These are phyloP conservation scores for Mycena albidolilacea DNA, from an alignment of 768 basidiomycete species.

Conservation along the genomic window DNA sequence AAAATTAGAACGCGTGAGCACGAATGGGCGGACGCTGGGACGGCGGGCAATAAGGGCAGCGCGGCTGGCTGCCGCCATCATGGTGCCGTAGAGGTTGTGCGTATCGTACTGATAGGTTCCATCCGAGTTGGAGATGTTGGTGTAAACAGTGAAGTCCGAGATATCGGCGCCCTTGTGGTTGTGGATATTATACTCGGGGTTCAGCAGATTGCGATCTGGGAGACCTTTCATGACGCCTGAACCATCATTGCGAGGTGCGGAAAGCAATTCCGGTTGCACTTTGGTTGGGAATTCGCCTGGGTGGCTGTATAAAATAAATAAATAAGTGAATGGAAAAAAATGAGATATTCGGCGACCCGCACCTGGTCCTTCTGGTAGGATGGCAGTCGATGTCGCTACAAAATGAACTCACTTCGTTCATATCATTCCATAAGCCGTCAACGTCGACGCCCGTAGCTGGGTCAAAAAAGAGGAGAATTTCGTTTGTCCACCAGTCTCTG, in stretches of 20 bases:
- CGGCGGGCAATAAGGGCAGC: background rate
- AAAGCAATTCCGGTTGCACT: background rate
- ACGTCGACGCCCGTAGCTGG: background rate
- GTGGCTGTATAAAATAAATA: background rate
- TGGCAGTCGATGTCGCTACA: background rate
- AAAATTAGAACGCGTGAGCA: conserved; percentile 2
- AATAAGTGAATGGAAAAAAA: background rate
- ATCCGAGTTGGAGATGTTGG: conserved; percentile 2
- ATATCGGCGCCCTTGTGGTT: background rate
- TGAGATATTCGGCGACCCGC: background rate
- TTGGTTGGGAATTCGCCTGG: background rate
- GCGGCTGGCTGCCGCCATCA: background rate
- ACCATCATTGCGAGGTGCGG: background rate
- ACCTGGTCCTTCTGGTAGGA: background rate
- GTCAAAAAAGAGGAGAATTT: background rate
- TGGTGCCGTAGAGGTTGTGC: background rate
- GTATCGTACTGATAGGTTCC: background rate
- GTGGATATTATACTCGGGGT: background rate
- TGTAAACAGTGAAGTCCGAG: background rate
- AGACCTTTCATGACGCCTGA: background rate
- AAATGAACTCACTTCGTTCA: background rate
- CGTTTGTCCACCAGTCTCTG: background rate
- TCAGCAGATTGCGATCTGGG: background rate
- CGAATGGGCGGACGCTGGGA: background rate
- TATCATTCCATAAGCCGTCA: background rate